Percentiles rank a stretch among this genome's conserved stretches.
phyloP scores from a whole-genome alignment of 2,329 filamentous ascomycete species.

The Hymenoscyphus scutula region DNA sequence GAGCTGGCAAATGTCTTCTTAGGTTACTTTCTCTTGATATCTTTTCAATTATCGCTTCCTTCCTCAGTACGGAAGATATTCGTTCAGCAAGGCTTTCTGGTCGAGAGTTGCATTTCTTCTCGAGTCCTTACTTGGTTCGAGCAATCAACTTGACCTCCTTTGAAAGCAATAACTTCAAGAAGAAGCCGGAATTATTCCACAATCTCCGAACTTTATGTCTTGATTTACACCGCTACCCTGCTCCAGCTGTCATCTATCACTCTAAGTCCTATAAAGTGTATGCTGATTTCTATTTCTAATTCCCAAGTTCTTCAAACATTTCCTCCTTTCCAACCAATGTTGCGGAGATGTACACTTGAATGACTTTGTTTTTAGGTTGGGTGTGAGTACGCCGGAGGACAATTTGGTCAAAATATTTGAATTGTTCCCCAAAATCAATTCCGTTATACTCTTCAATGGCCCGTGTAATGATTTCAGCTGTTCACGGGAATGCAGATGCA shows the following conservation, averaged over 20 bases:
- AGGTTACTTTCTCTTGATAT: conserved; percentile 1
- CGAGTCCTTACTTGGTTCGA: conserved; percentile 16
- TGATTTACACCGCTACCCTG: not conserved
- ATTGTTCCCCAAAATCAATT: conserved; percentile 5
- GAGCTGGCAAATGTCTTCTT: not conserved
- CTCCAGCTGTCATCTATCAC: not conserved
- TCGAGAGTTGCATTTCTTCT: conserved; percentile 14
- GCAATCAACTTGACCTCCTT: conserved; percentile 9
- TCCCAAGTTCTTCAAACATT: not conserved
- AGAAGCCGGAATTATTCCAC: not conserved
- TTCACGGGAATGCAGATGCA: not conserved
- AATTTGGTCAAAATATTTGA: not conserved
- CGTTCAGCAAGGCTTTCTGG: conserved; percentile 14
- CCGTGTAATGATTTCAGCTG: not conserved
- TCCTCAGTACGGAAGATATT: conserved; percentile 11
- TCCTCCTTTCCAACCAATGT: not conserved
- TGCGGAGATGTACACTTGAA: not conserved
- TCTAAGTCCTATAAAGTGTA: not conserved
- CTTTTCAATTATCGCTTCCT: conserved; percentile 12
- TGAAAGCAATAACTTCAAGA: conserved; percentile 1
- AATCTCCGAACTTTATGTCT: conserved; percentile 7
- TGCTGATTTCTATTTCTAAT: not conserved
- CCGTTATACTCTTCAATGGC: not conserved
- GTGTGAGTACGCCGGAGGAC: no score
- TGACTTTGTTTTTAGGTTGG: not conserved